Percentiles rank a stretch among this genome's conserved stretches.
phyloP scores from a whole-genome alignment of 2,329 filamentous ascomycete genomes.

The Elsinoe fawcettii region DNA sequence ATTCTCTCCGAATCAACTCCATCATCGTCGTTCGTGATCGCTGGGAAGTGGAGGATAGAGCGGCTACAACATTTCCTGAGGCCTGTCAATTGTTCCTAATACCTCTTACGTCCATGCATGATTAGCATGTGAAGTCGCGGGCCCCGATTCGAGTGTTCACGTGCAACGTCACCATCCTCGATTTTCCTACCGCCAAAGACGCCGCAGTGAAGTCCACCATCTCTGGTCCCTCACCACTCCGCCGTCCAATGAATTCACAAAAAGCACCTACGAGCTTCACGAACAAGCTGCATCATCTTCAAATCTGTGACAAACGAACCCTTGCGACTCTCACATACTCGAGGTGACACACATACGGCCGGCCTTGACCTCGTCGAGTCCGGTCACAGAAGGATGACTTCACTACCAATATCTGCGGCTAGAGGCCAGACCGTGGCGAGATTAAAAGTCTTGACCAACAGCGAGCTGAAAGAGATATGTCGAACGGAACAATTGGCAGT shows the following conservation, averaged over 20 bases:
- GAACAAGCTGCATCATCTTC: background rate
- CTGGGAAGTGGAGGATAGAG: background rate
- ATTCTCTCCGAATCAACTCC: background rate
- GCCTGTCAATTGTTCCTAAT: background rate
- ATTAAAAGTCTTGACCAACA: conserved; percentile 50
- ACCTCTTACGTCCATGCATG: background rate
- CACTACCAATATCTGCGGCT: background rate
- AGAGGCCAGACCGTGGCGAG: conserved; percentile 1
- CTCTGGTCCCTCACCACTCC: background rate
- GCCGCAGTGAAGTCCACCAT: conserved; percentile 1
- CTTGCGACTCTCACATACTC: background rate
- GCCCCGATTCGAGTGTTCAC: background rate
- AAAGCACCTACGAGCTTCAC: background rate
- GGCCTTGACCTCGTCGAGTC: background rate
- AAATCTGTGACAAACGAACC: background rate
- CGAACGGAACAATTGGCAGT: conserved; percentile 65
- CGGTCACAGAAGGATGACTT: background rate
- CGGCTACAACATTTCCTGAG: background rate
- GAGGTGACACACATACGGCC: background rate
- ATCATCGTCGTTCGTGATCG: background rate
- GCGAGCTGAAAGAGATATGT: conserved; percentile 69
- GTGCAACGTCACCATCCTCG: conserved; percentile 5
- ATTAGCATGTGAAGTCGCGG: background rate
- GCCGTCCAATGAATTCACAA: background rate
- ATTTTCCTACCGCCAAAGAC: background rate